Base-by-base conservation (phyloP, 805 yeast genomes). In the Candida namnaoensis region DNA sequence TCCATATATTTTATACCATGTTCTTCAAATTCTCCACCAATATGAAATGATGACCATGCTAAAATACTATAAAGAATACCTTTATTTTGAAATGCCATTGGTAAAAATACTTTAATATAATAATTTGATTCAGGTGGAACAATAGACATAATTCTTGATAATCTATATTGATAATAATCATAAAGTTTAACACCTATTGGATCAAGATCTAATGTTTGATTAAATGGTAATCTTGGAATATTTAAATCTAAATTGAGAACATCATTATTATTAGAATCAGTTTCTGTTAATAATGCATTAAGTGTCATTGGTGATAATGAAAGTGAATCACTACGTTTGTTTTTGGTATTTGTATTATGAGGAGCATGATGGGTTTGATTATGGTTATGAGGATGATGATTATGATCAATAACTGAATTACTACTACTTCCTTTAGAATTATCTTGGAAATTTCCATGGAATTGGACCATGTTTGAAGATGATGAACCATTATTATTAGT, bases 1-100 rank as follows among this genome's bases (percentile, higher is more conserved):
- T 68, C 61, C 39, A 75, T 67, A 50, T 71, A 77, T 44, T 65
- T 65, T 4, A 57, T 50, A 5, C 81, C 84, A 48, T 72, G 76
- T 13, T 55, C 56, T 34, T 64, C 65, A 38, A 46, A 50, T 7
- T 47, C 43, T 3, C 68, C 67, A 38, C 73, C 74, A 38, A 56
- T 38, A 32, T 56, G 58, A 38, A 49, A 64, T 0, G 64, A 67
- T 5, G 66, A 80, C 85, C 85, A 80, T 0, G 82, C 80, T 27
- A 79, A 66, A 7, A 80, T 55, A 0, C 73, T 68, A 45, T 70
- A 67, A 27, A 79, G 53, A 4, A 78, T 70, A 3, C 78, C 68
- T 32, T 64, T 65, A 44, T 75, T 73, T 19, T 56, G 58, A 37
- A 64, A 57, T 0, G 85, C 82, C 63, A 78, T 63, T 11, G 72